Evolutionary conservation across 1,284 basidiomycete species (phyloP), one percentile per base, ranked within the genome.

Genomic region (Cryptococcus sp.): DNA sequence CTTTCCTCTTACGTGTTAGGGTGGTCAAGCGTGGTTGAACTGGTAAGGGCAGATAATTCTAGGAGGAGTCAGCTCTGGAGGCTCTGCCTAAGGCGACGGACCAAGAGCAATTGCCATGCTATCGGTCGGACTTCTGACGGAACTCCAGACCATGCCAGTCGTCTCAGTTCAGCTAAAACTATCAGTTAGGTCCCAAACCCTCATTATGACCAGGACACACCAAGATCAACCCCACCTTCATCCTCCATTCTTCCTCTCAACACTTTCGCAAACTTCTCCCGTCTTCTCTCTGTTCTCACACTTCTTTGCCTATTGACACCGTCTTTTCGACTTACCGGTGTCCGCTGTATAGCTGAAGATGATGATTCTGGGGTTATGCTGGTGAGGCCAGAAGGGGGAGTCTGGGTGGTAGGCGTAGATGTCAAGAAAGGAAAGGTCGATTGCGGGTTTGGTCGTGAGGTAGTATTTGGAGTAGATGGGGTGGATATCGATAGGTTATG

Each of bases 101-200:
- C 34, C 15, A 33, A 23, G 36, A 99, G 81, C 55, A 98, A 80
- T 70, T 92, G 92, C 96, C 96, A 99, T 11, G 88, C 89, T 66
- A 96, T 83, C 0, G 94, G 90, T 43, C 96, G 83, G 30, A 99
- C 80, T 66, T 93, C 89, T 49, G 78, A 74, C 1, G 96, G 95
- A 15, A 98, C 87, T 14, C 96, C 96, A 49, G 88, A 88, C 95
- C 95, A 99, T n/a, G 93, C 87, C 35, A 97, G 82, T 65, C 90
- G 89, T 46, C 92, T 83, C 58, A 98, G 80, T 72, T 90, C 87
- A 23, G 84, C 88, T 90, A 65, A n/a, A 30, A 48, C 51, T 11
- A 36, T 54, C 50, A 56, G 44, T 42, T 23, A 23, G 23, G 23
- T 23, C 23, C 23, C 23, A 23, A 23, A 23, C 23, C 23, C 23